These are phyloP conservation scores for Saccharomycopsis selenospora DNA, from an alignment of 805 yeast species.

Conservation along the genomic window DNA sequence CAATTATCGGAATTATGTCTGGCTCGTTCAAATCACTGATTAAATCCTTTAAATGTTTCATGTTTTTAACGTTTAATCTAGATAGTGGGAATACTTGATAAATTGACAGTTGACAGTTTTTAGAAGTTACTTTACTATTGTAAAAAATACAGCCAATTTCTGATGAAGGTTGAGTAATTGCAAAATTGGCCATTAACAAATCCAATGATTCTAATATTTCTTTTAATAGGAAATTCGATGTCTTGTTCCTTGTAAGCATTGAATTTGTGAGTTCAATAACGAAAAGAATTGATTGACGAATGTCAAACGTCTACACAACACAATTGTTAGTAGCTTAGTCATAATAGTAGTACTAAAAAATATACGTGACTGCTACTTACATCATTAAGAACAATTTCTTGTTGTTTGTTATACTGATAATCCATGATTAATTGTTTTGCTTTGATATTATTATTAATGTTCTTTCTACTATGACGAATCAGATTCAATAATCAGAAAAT, in stretches of 20 bases:
- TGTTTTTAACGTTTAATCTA: conserved; percentile 48
- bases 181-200: conserved; percentile 57
- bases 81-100: conserved; percentile 43
- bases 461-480: too few relatives aligned
- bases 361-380: too few relatives aligned
- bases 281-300: conserved; percentile 58
- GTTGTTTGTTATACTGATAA: too few relatives aligned
- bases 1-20: conserved; percentile 28
- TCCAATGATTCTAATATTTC: conserved; percentile 51
- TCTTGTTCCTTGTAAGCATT: conserved; percentile 33
- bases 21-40: conserved; percentile 36
- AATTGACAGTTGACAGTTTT: conserved; percentile 37
- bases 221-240: conserved; percentile 36
- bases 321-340: not conserved
- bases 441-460: too few relatives aligned
- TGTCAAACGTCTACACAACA: conserved; percentile 32
- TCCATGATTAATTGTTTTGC: too few relatives aligned
- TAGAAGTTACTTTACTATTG: conserved; percentile 36
- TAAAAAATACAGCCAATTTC: conserved; percentile 69
- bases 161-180: conserved; percentile 57
- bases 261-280: conserved; percentile 51
- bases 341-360: too few relatives aligned
- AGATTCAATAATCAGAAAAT: too few relatives aligned
- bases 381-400: too few relatives aligned
- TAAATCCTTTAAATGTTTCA: conserved; percentile 48